Percentiles rank a stretch among this genome's conserved stretches.
Conservation (phyloP, 1,139 yeast species). For the Debaryomyces sp. region DNA sequence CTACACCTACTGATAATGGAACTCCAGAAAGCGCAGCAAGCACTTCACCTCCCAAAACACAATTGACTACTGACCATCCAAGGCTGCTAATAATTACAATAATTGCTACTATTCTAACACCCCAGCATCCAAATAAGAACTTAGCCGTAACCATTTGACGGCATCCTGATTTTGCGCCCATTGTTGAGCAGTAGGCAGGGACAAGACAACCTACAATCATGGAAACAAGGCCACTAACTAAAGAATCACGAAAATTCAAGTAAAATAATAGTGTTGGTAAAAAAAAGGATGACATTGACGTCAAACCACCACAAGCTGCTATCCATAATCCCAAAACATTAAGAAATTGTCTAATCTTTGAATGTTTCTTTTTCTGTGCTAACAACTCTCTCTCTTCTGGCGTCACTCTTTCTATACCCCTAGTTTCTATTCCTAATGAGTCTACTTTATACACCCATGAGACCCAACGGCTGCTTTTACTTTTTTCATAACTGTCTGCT, state of each 20-base stretch:
- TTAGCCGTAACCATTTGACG: slow-evolving; percentile 46
- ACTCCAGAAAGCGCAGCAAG: slow-evolving; percentile 29
- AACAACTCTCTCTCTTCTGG: slow-evolving; percentile 26
- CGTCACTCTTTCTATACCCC: slow-evolving; percentile 34
- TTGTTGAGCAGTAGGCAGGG: slow-evolving; percentile 42
- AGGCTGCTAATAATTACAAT: slow-evolving; percentile 39
- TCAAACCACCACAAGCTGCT: slow-evolving; percentile 44
- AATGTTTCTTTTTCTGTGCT: slow-evolving; percentile 11
- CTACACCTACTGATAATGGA: slow-evolving; percentile 34
- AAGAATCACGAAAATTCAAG: slow-evolving; percentile 29
- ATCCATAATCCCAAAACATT: slow-evolving; percentile 35
- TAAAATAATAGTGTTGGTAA: slow-evolving; percentile 35
- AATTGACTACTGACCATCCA: slow-evolving; percentile 47
- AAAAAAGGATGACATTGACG: slow-evolving; percentile 44
- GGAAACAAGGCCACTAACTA: slow-evolving; percentile 34
- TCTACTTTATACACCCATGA: slow-evolving; percentile 25
- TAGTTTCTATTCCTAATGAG: slow-evolving; percentile 30
- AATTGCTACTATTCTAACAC: slow-evolving; percentile 36
- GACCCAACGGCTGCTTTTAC: not conserved
- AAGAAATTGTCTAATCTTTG: slow-evolving; percentile 17
- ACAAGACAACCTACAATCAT: slow-evolving; percentile 39
- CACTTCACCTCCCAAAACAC: slow-evolving; percentile 42
- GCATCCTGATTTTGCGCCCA: slow-evolving; percentile 47
- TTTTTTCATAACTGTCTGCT: not conserved
- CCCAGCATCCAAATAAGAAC: slow-evolving; percentile 44